Evolutionary conservation across 2,329 filamentous ascomycete species (phyloP), one percentile per base, ranked within the genome.

Genomic region (Nothophoma quercina): DNA sequence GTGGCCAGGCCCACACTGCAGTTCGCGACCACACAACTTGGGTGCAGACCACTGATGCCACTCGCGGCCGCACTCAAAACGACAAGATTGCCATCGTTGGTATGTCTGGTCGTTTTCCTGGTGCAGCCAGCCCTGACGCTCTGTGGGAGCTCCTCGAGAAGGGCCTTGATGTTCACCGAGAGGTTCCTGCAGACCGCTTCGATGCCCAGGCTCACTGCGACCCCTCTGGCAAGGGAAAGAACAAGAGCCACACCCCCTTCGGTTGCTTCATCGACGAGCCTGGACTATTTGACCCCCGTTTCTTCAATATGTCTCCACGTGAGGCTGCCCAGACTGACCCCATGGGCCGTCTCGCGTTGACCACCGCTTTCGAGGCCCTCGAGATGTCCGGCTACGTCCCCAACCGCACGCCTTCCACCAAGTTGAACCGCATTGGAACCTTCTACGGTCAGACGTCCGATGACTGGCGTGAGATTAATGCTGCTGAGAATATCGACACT

Each of bases 231-330:
- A 91, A 91, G 72, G 81, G 78, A 25, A 86, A 87, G 71, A 93
- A 92, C 77, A 91, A 89, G 51, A 89, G 85, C 46, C 87, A 90
- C 72, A 91, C 88, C 1, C 88, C 87, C 3, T 91, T 86, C 63
- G 89, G 89, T 13, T 90, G 88, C 76, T 92, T 86, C 76, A 83
- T 91, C 60, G 85, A 91, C 56, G 83, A 91, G 56, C 89, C 89
- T 0, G 88, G 88, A 48, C 79, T 88, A 39, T 93, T 93, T 66
- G 90, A 93, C 64, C 87, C 88, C n/a, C 81, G 87, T 1, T 93
- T 93, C 76, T 93, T 93, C 83, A 91, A 91, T 74, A 92, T 93
- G 87, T 92, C 89, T 28, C 89, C 89, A 5, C 85, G 88, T 62
- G 89, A 93, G 74, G 90, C 90, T 22, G 84, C 85, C 43, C 88